Conservation (phyloP, 2,329 filamentous ascomycete species). For the Coniochaeta pulveracea region DNA sequence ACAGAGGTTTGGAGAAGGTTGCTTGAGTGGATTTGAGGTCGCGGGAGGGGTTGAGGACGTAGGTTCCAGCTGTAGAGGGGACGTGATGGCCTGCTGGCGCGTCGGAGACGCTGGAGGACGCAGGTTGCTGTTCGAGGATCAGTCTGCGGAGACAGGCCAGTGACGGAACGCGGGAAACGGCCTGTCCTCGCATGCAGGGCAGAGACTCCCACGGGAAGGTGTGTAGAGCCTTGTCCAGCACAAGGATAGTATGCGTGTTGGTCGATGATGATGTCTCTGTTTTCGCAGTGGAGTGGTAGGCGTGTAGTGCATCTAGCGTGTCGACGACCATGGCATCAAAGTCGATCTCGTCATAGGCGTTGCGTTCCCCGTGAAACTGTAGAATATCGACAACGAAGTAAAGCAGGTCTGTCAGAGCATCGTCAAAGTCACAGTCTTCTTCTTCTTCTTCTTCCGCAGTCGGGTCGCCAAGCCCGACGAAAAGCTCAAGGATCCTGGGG, state of each 20-base stretch:
- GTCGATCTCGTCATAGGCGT: conserved; percentile 96
- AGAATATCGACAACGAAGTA: conserved; percentile 96
- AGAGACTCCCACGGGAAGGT: conserved; percentile 93
- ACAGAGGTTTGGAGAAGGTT: conserved; percentile 59
- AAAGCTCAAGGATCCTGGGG: conserved; percentile 66
- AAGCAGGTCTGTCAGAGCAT: conserved; percentile 79
- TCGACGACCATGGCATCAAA: conserved; percentile 88
- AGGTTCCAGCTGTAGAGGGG: conserved; percentile 47
- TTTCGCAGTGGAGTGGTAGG: conserved; percentile 53
- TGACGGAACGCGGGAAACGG: conserved; percentile 81
- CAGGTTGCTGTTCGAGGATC: conserved; percentile 42
- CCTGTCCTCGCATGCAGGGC: conserved; percentile 67
- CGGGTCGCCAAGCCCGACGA: conserved; percentile 72
- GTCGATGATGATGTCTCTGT: conserved; percentile 25
- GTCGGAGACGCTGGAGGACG: conserved; percentile 12
- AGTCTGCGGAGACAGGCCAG: conserved; percentile 71
- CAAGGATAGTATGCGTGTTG: conserved; percentile 65
- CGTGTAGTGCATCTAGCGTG: conserved; percentile 69
- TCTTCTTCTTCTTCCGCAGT: too few relatives aligned
- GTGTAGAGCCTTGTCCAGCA: conserved; percentile 86
- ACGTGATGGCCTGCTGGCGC: conserved; percentile 39
- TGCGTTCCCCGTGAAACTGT: conserved; percentile 91
- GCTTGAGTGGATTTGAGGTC: conserved; percentile 73
- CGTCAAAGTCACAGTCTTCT: conserved; percentile 65
- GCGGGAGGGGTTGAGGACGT: conserved; percentile 79